Evolutionary conservation across 2,329 filamentous ascomycete species (phyloP).

Genomic region (Capronia americana): DNA sequence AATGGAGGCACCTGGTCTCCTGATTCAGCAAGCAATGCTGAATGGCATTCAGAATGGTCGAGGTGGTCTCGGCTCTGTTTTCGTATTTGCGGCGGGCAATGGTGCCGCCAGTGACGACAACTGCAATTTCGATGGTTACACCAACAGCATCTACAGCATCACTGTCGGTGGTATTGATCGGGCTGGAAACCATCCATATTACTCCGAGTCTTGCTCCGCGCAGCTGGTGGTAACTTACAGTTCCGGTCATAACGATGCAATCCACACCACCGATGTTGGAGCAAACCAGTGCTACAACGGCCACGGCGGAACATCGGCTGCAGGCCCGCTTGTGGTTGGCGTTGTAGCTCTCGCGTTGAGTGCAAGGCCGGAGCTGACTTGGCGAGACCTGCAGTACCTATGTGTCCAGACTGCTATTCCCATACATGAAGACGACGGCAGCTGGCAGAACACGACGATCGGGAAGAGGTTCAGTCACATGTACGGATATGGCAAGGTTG

Average conservation of each 20-base stretch:
- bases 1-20: conserved; percentile 90
- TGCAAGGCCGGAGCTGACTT: conserved; percentile 82
- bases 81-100: conserved; percentile 96
- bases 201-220: conserved; percentile 95
- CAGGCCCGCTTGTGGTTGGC: conserved; percentile 88
- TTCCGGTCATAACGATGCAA: conserved; percentile 84
- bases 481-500: conserved; percentile 94
- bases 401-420: conserved; percentile 83
- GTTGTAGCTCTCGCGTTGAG: conserved; percentile 88
- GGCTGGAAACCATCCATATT: conserved; percentile 87
- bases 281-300: conserved; percentile 74
- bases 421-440: conserved; percentile 72
- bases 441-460: conserved; percentile 81
- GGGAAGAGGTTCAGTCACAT: conserved; percentile 92
- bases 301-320: conserved; percentile 96
- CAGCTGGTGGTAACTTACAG: conserved; percentile 96
- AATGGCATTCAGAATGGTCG: conserved; percentile 91
- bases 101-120: conserved; percentile 87
- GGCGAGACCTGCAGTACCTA: conserved; percentile 94
- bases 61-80: conserved; percentile 82
- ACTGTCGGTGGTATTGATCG: conserved; percentile 93
- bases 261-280: conserved; percentile 96
- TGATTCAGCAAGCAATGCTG: conserved; percentile 89
- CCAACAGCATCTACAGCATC: conserved; percentile 98
- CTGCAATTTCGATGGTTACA: conserved; percentile 99